Conservation (phyloP, 345 rosid species). For the Ceriops zippeliana region DNA sequence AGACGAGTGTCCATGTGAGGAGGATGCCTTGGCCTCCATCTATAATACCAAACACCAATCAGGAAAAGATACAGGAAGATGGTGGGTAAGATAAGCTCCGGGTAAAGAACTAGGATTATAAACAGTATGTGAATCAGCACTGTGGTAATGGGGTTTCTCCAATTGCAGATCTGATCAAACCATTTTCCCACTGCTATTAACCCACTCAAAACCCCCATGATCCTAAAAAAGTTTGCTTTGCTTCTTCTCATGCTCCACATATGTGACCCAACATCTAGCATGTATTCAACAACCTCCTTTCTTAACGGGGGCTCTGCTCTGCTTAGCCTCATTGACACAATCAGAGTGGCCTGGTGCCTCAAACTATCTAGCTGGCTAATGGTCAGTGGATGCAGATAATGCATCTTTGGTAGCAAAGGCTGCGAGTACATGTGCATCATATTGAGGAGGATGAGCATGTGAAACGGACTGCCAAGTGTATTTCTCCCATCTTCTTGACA, state of each 20-base stretch:
- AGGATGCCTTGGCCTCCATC: constrained; percentile 77
- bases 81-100: constrained; percentile 83
- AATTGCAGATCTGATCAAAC: constrained; percentile 72
- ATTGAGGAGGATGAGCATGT: constrained; percentile 79
- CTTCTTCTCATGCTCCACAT: constrained; percentile 92
- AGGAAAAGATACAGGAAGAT: constrained; percentile 82
- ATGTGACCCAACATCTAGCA: constrained; percentile 89
- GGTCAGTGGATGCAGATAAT: constrained; percentile 76
- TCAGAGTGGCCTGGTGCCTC: constrained; percentile 83
- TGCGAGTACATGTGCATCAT: constrained; percentile 84
- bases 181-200: constrained; percentile 65
- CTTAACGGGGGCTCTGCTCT: constrained; percentile 92
- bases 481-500: constrained; percentile 82
- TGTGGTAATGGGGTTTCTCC: constrained; percentile 89
- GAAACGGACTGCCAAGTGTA: constrained; percentile 83
- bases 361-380: constrained; percentile 64
- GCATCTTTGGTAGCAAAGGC: constrained; percentile 95
- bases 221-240: constrained; percentile 85
- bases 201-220: constrained; percentile 72
- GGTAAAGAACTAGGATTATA: constrained; percentile 81
- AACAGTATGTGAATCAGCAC: constrained; percentile 69
- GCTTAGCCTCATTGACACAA: constrained; percentile 69
- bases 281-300: constrained; percentile 79
- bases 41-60: constrained; percentile 89
- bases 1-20: constrained; percentile 90